Conservation (phyloP, 257 asterid species). For the Fraxinus anomala region DNA sequence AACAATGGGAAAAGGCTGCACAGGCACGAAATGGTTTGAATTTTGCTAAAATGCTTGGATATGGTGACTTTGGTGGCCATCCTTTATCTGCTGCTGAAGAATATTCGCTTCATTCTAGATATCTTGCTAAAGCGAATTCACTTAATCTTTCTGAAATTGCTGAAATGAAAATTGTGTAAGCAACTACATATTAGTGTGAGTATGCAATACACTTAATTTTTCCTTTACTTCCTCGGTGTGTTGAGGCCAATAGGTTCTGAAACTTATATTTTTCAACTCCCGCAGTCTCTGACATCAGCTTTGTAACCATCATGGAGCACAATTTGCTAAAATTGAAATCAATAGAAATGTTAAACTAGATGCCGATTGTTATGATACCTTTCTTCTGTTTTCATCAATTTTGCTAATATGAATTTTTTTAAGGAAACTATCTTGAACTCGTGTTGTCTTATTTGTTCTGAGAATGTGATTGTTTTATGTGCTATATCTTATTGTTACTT, state of each 20-base stretch:
- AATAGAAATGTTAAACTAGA: slow-evolving; percentile 4
- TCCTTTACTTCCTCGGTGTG: background rate
- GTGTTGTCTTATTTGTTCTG: background rate
- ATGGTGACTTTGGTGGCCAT: slow-evolving; percentile 89
- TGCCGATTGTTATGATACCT: slow-evolving; percentile 1
- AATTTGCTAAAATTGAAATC: background rate
- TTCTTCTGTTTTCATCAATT: background rate
- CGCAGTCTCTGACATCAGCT: background rate
- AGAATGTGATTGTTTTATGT: background rate
- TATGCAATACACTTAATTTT: slow-evolving; percentile 8
- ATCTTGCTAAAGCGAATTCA: slow-evolving; percentile 92
- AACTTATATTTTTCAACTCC: slow-evolving; percentile 2
- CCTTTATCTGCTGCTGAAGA: slow-evolving; percentile 94
- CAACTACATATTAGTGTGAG: slow-evolving; percentile 14
- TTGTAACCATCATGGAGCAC: background rate
- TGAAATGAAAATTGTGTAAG: slow-evolving; percentile 97
- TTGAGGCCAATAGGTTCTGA: background rate
- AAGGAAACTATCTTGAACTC: background rate
- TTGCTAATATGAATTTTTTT: background rate
- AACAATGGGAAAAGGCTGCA: slow-evolving; percentile 92
- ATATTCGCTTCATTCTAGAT: slow-evolving; percentile 91
- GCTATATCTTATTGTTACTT: background rate
- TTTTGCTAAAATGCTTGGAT: slow-evolving; percentile 76
- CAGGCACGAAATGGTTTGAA: slow-evolving; percentile 79
- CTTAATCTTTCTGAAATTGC: slow-evolving; percentile 86